Evolutionary conservation across 306 rosid species (phyloP), one percentile per base, ranked within the genome.

Genomic region (Alnus glutinosa): DNA sequence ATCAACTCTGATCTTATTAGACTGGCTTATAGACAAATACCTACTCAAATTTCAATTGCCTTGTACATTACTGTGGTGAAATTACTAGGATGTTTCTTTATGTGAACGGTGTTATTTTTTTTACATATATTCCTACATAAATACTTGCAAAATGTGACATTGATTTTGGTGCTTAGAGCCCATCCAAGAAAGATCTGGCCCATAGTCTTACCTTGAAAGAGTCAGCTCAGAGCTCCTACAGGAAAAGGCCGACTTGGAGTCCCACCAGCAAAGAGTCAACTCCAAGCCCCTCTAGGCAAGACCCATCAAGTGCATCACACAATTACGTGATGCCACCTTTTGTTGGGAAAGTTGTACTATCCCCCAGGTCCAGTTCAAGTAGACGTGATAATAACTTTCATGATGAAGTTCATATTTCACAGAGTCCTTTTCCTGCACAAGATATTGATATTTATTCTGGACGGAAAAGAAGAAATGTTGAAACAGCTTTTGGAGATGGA

Each of bases 391-490:
- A 78, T 82, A 75, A 75, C 74, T 55, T 10, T 70, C 75, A 63
- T 78, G 58, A 58, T 51, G 74, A 34, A 79, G 81, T 58, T 70
- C 81, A 81, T 70, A 71, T 80, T 69, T 76, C 76, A 75, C 80
- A 57, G 78, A 77, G 83, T 74, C 86, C 86, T 81, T 82, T 75
- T 44, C 44, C 55, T 4, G 28, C 70, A 78, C 75, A 75, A 81
- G 78, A 73, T 66, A 28, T 75, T 74, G 86, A 85, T 78, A 83
- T 28, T 78, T 82, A 79, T 70, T 88, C 88, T 63, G 91, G 82
- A 76, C 89, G 64, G 69, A 95, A 92, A 86, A 80, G 98, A 76
- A 89, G 89, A 75, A 84, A 83, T 70, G 44, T 54, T 1, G 83
- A 74, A 70, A 58, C 59, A 78, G 49, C 11, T 79, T 64, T 69